Evolutionary conservation across 495 filamentous ascomycete genomes (phyloP).

Genomic region (Penicillium samsonianum): DNA sequence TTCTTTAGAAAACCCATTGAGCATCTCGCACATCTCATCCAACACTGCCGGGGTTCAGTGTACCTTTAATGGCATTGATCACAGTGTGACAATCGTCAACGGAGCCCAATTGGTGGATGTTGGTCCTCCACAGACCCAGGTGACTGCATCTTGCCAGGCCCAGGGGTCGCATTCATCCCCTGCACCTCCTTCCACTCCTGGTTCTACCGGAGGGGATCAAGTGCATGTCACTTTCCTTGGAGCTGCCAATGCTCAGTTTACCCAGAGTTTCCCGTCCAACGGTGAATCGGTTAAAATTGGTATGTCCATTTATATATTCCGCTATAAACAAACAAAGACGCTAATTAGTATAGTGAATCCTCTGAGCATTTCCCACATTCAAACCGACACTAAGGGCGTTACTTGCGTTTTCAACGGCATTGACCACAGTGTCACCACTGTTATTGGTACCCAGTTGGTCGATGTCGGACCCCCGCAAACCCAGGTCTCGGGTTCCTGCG

Average conservation of each 20-base stretch:
- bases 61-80: slow-evolving; percentile 30
- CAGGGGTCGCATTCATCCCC: background rate
- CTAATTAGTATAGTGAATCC: slow-evolving; percentile 16
- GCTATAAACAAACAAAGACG: background rate
- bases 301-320: slow-evolving; percentile 9
- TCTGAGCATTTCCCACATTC: slow-evolving; percentile 24
- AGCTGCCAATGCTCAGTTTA: slow-evolving; percentile 23
- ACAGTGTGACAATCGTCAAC: slow-evolving; percentile 26
- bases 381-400: slow-evolving; percentile 7
- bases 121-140: slow-evolving; percentile 42
- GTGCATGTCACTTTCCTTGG: slow-evolving; percentile 21
- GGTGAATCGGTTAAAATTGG: slow-evolving; percentile 11
- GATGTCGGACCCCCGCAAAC: slow-evolving; percentile 25
- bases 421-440: slow-evolving; percentile 18
- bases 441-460: slow-evolving; percentile 16
- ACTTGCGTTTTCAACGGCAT: slow-evolving; percentile 19
- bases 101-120: slow-evolving; percentile 27
- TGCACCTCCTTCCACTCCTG: background rate
- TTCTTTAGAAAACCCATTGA: slow-evolving; percentile 27
- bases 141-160: slow-evolving; percentile 32
- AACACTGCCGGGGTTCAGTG: slow-evolving; percentile 14
- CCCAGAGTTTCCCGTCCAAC: slow-evolving; percentile 17
- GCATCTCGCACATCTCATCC: slow-evolving; percentile 22
- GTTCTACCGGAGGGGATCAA: background rate
- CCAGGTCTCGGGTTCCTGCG: slow-evolving; percentile 18